phyloP scores from a whole-genome alignment of 1,284 basidiomycete genomes.

The Anthracocystis setariae region DNA sequence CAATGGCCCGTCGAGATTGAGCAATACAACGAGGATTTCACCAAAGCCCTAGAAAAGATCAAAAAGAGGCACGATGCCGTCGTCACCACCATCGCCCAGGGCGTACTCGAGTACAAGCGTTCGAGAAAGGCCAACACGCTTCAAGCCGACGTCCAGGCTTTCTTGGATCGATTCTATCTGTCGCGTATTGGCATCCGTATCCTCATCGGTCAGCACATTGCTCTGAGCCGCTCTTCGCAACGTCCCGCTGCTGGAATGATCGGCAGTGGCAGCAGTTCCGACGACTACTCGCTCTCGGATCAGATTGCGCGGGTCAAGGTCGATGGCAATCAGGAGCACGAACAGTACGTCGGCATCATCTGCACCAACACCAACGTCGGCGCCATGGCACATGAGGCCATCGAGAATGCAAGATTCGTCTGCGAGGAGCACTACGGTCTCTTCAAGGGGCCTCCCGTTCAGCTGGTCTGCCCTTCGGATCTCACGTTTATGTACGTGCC shows the following conservation, averaged over 20 bases:
- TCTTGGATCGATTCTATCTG: slow-evolving; percentile 97
- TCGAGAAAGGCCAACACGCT: slow-evolving; percentile 70
- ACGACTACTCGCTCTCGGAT: slow-evolving; percentile 35
- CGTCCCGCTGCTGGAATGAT: slow-evolving; percentile 35
- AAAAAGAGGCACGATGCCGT: slow-evolving; percentile 96
- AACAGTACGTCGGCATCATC: slow-evolving; percentile 96
- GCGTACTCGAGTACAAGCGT: slow-evolving; percentile 75
- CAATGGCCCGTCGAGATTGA: slow-evolving; percentile 90
- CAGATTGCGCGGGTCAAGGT: slow-evolving; percentile 34
- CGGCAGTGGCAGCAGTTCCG: slow-evolving; percentile 25
- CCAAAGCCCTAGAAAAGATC: slow-evolving; percentile 85
- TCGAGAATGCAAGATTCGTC: slow-evolving; percentile 97
- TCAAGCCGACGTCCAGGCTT: slow-evolving; percentile 89
- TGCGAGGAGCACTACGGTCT: slow-evolving; percentile 91
- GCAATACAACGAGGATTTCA: slow-evolving; percentile 93
- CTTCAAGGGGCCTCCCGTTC: slow-evolving; percentile 95
- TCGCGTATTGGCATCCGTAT: slow-evolving; percentile 79
- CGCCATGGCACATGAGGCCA: slow-evolving; percentile 80
- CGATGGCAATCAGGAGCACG: slow-evolving; percentile 53
- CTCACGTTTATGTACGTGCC: slow-evolving; percentile 95
- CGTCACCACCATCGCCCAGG: slow-evolving; percentile 91
- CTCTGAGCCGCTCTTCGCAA: slow-evolving; percentile 57
- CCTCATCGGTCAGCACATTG: slow-evolving; percentile 67
- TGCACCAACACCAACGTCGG: slow-evolving; percentile 80
- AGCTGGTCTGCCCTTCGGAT: slow-evolving; percentile 90